phyloP scores from a whole-genome alignment of 495 filamentous ascomycete genomes.

The Evernia prunastri region DNA sequence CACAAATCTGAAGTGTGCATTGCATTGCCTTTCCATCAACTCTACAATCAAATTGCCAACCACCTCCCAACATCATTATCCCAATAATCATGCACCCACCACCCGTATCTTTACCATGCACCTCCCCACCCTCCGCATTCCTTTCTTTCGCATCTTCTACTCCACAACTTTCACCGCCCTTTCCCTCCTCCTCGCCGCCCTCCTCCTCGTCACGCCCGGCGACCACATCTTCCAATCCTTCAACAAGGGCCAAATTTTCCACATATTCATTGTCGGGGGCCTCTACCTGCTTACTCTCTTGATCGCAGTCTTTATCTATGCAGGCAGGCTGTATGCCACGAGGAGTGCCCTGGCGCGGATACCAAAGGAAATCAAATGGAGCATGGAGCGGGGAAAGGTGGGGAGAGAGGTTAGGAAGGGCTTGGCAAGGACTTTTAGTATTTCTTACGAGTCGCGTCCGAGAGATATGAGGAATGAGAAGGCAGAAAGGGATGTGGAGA shows the following conservation, averaged over 20 bases:
- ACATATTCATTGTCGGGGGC: conserved; percentile 78
- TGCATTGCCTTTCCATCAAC: too few species aligned
- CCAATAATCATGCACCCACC: neutral
- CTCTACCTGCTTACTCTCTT: conserved; percentile 69
- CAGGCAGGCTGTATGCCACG: conserved; percentile 81
- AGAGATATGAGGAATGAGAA: conserved; percentile 39
- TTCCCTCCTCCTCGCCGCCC: conserved; percentile 60
- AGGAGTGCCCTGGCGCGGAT: conserved; percentile 71
- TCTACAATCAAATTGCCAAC: neutral
- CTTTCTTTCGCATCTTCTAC: conserved; percentile 74
- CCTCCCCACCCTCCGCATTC: conserved; percentile 29
- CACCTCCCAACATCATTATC: neutral
- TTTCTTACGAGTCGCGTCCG: conserved; percentile 74
- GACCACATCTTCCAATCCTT: conserved; percentile 79
- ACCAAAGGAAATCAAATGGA: conserved; percentile 60
- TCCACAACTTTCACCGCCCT: conserved; percentile 71
- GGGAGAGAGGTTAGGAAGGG: conserved; percentile 64
- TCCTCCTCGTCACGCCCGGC: conserved; percentile 74
- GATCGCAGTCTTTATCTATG: conserved; percentile 70
- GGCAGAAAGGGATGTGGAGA: conserved; percentile 12
- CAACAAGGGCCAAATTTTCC: conserved; percentile 55
- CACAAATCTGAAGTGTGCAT: too few species aligned
- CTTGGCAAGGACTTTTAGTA: conserved; percentile 66
- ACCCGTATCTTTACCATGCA: conserved; percentile 3
- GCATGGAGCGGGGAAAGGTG: conserved; percentile 75